Percentiles rank a stretch among this genome's conserved stretches.
Conservation (phyloP, 2,329 filamentous ascomycete genomes). For the Colletotrichum sp. region DNA sequence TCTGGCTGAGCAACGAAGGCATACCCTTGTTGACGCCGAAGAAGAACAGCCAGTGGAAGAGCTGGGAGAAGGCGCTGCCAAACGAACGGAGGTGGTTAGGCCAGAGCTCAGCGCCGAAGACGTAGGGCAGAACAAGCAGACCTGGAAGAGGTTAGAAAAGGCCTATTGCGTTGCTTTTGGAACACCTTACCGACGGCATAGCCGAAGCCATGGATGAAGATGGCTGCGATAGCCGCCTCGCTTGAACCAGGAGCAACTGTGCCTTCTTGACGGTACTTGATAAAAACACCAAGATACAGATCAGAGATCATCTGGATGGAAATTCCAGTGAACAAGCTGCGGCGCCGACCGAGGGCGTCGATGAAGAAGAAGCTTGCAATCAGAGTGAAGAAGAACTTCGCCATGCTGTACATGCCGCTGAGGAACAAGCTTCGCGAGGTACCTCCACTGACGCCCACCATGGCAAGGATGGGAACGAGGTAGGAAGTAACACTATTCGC, state of each 20-base stretch:
- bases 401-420: constrained; percentile 45
- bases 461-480: constrained; percentile 43
- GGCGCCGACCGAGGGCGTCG: constrained; percentile 45
- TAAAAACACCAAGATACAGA: constrained; percentile 43
- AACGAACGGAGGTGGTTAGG: constrained; percentile 50
- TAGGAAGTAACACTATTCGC: constrained; percentile 49
- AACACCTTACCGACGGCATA: constrained; percentile 34
- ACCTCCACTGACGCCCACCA: constrained; percentile 36
- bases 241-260: constrained; percentile 30
- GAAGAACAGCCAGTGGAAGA: constrained; percentile 48
- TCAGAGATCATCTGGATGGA: constrained; percentile 42
- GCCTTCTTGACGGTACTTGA: constrained; percentile 35
- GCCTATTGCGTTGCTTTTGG: background rate
- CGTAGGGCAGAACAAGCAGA: constrained; percentile 42
- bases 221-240: constrained; percentile 43
- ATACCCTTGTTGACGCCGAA: constrained; percentile 39
- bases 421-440: constrained; percentile 39
- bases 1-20: constrained; percentile 36
- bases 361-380: constrained; percentile 48
- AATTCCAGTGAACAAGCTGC: constrained; percentile 39
- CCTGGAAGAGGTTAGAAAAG: accelerated
- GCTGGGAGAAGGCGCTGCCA: constrained; percentile 41
- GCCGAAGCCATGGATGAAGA: constrained; percentile 50
- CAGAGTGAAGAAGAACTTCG: constrained; percentile 46
- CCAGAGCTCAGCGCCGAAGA: constrained; percentile 49